Conservation (phyloP, 768 basidiomycete genomes). For the Mycena leptocephala region DNA sequence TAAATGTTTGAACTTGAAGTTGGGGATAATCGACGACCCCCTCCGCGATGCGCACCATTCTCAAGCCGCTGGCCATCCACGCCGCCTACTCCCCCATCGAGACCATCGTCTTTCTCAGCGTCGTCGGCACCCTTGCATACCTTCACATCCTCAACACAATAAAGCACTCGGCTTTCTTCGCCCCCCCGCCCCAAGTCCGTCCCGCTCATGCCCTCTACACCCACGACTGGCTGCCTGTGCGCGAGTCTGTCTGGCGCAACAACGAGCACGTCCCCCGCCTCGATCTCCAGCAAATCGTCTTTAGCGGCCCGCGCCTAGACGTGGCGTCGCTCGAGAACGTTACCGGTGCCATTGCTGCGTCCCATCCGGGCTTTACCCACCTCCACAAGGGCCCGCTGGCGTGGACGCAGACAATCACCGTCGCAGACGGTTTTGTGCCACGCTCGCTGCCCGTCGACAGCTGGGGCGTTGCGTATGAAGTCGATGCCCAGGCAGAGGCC, state of each 20-base stretch:
- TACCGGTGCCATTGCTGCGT: conserved; percentile 31
- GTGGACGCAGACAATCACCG: conserved; percentile 54
- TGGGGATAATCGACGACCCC: too few species aligned
- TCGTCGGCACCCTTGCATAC: conserved; percentile 93
- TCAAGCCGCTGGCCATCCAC: conserved; percentile 80
- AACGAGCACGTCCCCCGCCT: conserved; percentile 56
- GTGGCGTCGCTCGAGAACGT: conserved; percentile 55
- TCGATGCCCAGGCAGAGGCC: conserved; percentile 62
- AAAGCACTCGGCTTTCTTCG: conserved; percentile 89
- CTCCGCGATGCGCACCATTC: conserved; percentile 66
- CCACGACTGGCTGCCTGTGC: conserved; percentile 76
- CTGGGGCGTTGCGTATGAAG: conserved; percentile 39
- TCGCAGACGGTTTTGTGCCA: conserved; percentile 61
- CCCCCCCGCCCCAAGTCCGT: conserved; percentile 66
- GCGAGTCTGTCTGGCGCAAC: conserved; percentile 67
- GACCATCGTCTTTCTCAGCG: conserved; percentile 91
- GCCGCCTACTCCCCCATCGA: conserved; percentile 89
- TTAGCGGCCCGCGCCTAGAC: conserved; percentile 62
- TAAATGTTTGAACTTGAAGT: too few species aligned
- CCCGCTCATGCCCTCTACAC: conserved; percentile 72
- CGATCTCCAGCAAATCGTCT: conserved; percentile 84
- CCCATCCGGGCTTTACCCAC: conserved; percentile 18
- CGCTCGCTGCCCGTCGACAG: conserved; percentile 29
- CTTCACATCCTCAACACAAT: conserved; percentile 94
- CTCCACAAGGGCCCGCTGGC: not conserved